Evolutionary conservation across 2,329 filamentous ascomycete species (phyloP).

Genomic region (Mycosphaerella sp.): DNA sequence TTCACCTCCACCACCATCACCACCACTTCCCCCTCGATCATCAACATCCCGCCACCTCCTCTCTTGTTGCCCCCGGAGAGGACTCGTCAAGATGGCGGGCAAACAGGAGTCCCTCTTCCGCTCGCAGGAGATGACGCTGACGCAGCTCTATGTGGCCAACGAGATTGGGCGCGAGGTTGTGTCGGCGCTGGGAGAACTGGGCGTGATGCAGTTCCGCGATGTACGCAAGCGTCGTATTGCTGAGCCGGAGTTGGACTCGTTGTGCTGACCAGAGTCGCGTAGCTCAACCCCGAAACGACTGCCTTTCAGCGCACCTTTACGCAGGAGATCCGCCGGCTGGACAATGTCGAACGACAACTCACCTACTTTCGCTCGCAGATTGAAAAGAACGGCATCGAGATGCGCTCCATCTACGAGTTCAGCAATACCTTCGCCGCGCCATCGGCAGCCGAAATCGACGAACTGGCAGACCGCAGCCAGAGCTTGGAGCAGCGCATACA

Average conservation of each 20-base stretch:
- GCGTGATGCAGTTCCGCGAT: slow-evolving; percentile 94
- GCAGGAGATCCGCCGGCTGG: slow-evolving; percentile 91
- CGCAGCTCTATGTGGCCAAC: slow-evolving; percentile 98
- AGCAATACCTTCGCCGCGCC: slow-evolving; percentile 74
- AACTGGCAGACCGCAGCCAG: slow-evolving; percentile 86
- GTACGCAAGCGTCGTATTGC: slow-evolving; percentile 50
- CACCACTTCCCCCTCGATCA: slow-evolving; percentile 8
- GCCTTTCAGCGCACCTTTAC: slow-evolving; percentile 98
- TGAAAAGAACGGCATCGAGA: slow-evolving; percentile 81
- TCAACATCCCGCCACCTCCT: slow-evolving; percentile 8
- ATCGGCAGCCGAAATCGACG: slow-evolving; percentile 90
- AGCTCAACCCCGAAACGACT: slow-evolving; percentile 89
- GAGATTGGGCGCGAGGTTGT: slow-evolving; percentile 98
- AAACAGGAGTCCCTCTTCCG: slow-evolving; percentile 91
- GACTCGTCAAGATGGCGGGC: slow-evolving; percentile 48
- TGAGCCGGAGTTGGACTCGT: background rate
- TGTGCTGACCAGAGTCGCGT: slow-evolving; percentile 20
- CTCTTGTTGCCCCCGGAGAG: slow-evolving; percentile 14
- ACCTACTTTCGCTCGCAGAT: slow-evolving; percentile 95
- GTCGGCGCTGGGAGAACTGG: slow-evolving; percentile 90
- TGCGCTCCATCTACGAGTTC: slow-evolving; percentile 88
- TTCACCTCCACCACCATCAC: slow-evolving; percentile 8
- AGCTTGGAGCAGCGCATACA: slow-evolving; percentile 85
- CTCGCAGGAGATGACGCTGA: slow-evolving; percentile 99
- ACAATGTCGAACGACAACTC: slow-evolving; percentile 97